phyloP scores from a whole-genome alignment of 352 stramenopile genomes.

The Stramenopiles sp. region DNA sequence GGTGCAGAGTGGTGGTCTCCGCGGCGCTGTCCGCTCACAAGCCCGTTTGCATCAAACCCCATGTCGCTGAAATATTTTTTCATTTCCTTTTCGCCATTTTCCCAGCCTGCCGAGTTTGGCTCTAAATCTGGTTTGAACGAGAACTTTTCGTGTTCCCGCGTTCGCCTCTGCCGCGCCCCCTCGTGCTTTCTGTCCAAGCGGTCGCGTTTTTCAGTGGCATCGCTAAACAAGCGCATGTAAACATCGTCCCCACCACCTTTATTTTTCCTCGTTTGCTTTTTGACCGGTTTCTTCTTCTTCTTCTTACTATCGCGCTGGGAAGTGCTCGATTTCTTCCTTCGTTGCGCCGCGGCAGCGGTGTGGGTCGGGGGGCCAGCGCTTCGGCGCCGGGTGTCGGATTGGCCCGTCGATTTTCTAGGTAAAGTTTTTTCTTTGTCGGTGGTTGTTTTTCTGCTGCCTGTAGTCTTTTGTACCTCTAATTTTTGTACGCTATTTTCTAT shows the following conservation, averaged over 20 bases:
- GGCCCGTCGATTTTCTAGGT: no score
- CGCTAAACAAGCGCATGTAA: not conserved
- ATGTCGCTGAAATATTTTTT: conserved; percentile 1
- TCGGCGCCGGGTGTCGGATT: not conserved
- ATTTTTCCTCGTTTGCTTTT: not conserved
- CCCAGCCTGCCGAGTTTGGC: not conserved
- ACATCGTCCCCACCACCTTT: not conserved
- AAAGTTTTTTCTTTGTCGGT: not conserved
- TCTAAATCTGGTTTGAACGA: not conserved
- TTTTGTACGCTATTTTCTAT: not conserved
- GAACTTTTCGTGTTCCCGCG: not conserved
- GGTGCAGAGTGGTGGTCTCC: no score
- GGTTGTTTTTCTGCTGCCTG: not conserved
- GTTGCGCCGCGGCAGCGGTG: not conserved
- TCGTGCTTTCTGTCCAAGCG: not conserved
- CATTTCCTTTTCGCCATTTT: conserved; percentile 5
- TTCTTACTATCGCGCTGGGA: not conserved
- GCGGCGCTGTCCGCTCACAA: not conserved
- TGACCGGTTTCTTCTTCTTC: not conserved
- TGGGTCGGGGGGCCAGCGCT: not conserved
- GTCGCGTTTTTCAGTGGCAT: not conserved
- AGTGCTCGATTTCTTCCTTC: not conserved
- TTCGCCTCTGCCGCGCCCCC: not conserved
- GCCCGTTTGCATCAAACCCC: not conserved
- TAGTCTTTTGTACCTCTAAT: not conserved